Evolutionary conservation across 75 land plant species (phyloP).

Genomic region (Sequoia sempervirens): DNA sequence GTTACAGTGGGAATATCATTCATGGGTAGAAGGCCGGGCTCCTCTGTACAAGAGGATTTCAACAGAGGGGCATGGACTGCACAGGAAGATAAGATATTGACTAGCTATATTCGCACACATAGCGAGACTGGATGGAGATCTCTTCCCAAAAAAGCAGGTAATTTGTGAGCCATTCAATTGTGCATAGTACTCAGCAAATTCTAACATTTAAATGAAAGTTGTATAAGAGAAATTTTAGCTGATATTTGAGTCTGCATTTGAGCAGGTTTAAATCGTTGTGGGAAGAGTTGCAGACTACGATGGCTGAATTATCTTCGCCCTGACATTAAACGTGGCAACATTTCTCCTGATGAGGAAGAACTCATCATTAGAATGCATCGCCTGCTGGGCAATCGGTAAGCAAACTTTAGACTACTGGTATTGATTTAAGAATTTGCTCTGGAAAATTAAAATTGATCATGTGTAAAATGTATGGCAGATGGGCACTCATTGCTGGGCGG

Average conservation of each 20-base stretch:
- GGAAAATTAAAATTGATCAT: background rate
- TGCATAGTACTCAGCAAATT: background rate
- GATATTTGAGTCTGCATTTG: background rate
- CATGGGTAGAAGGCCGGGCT: conserved; percentile 17
- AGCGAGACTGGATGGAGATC: conserved; percentile 51
- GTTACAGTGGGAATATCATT: background rate
- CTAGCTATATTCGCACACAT: conserved; percentile 28
- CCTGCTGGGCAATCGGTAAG: conserved; percentile 34
- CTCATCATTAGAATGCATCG: conserved; percentile 29
- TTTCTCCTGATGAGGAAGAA: conserved; percentile 32
- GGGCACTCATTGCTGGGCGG: conserved; percentile 10
- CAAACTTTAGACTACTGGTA: background rate
- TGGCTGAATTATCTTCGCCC: conserved; percentile 32
- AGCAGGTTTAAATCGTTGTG: conserved; percentile 32
- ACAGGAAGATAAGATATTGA: conserved; percentile 36
- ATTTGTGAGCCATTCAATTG: background rate
- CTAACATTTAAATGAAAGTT: background rate
- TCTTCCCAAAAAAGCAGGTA: conserved; percentile 44
- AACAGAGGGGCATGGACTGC: conserved; percentile 49
- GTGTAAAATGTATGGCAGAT: background rate
- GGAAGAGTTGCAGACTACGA: conserved; percentile 33
- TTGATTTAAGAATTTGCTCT: background rate
- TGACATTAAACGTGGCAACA: conserved; percentile 26
- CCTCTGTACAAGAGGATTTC: conserved; percentile 4
- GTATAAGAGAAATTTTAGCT: background rate